Conservation (phyloP, 495 filamentous ascomycete genomes). For the Neurospora intermedia region DNA sequence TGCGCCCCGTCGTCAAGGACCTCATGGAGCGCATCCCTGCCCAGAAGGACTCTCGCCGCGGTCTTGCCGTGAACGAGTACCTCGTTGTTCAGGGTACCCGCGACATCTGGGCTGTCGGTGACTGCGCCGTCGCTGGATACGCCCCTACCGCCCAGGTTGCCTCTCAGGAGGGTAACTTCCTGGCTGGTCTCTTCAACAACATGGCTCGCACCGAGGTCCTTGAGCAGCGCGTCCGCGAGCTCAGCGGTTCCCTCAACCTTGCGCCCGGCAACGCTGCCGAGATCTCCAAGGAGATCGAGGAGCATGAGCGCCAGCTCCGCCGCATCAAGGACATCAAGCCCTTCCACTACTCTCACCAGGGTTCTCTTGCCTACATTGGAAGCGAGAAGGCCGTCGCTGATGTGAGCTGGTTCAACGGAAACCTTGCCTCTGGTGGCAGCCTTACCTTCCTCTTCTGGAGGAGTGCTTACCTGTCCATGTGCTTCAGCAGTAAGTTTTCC, state of each 20-base stretch:
- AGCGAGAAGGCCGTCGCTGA: slow-evolving; percentile 96
- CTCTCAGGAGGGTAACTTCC: slow-evolving; percentile 88
- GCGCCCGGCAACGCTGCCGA: slow-evolving; percentile 48
- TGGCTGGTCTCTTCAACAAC: slow-evolving; percentile 92
- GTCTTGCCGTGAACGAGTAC: slow-evolving; percentile 94
- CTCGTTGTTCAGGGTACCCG: slow-evolving; percentile 94
- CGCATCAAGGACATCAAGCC: slow-evolving; percentile 88
- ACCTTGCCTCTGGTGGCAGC: slow-evolving; percentile 76
- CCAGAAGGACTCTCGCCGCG: slow-evolving; percentile 88
- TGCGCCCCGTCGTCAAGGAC: slow-evolving; percentile 79
- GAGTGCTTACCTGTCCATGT: slow-evolving; percentile 97
- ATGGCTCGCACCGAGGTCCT: slow-evolving; percentile 85
- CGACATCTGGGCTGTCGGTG: slow-evolving; percentile 76
- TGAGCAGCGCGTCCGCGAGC: slow-evolving; percentile 58
- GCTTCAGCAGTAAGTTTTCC: slow-evolving; percentile 80
- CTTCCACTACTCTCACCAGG: slow-evolving; percentile 97
- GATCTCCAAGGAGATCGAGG: slow-evolving; percentile 67
- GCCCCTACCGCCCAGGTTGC: slow-evolving; percentile 97
- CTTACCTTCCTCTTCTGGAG: slow-evolving; percentile 91
- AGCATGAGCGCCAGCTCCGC: slow-evolving; percentile 72
- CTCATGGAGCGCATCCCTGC: slow-evolving; percentile 87
- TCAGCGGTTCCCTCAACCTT: slow-evolving; percentile 40
- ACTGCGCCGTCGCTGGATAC: slow-evolving; percentile 93
- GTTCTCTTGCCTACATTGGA: slow-evolving; percentile 93
- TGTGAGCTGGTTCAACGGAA: slow-evolving; percentile 95